Evolutionary conservation across 129 eudicot species (phyloP), one percentile per base, ranked within the genome.

Genomic region (Silybum marianum): DNA sequence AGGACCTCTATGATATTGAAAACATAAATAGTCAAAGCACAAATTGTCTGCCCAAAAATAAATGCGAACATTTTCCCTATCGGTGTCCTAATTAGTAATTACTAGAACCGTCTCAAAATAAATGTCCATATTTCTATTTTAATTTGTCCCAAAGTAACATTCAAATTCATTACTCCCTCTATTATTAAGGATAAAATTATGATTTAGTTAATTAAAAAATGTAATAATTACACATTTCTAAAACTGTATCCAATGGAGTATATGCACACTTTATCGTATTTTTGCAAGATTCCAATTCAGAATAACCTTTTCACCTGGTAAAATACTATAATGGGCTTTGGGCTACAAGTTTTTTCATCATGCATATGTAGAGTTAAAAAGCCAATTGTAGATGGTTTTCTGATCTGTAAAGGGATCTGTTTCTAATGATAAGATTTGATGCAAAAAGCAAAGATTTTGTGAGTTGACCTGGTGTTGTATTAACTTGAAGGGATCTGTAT

Each of bases 401-500:
- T 38, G 42, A 38, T 7, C 7, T 0, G 42, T 38, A 1, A 38
- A 34, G 51, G 21, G 32, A 34, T 70, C 7, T 13, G 25, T 46
- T 12, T 11, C 13, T 16, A 9, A 9, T 71, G 25, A 13, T 46
- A 46, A 46, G 18, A 13, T 46, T 46, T 38, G 58, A 46, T 46
- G n/a, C 3, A 19, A 62, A 19, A 18, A 62, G 3, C 3, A 19
- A 23, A 44, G 3, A 5, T 23, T 38, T 21, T 76, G 54, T 77
- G 39, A 42, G 7, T 75, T 46, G 73, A 48, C 44, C 63, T 3
- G 42, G 69, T 81, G 77, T 81, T 60, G 7, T 21, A 48, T 14
- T 14, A 58, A 78, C 12, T 2, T 82, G 87, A 68, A 95, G 98
- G 98, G 83, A 95, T 81, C 91, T 95, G 78, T 92, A 95, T 79